Evolutionary conservation across 2,329 filamentous ascomycete genomes (phyloP).

Genomic region (Metarhizium anisopliae): DNA sequence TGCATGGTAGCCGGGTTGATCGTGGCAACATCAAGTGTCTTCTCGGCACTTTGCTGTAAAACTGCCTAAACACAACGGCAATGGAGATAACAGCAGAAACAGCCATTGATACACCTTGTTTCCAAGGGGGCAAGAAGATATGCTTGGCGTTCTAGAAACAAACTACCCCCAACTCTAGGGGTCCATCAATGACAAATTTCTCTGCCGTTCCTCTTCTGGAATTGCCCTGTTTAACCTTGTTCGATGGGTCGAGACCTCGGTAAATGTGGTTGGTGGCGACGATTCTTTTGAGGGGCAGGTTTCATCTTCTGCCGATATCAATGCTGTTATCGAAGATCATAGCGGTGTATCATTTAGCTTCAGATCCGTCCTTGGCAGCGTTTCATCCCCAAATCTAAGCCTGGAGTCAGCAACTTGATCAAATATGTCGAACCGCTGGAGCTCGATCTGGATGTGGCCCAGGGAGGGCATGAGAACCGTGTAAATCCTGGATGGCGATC

Average conservation of each 20-base stretch:
- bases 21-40: background rate
- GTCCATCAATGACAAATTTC: background rate
- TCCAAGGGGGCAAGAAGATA: background rate
- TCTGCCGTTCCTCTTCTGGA: background rate
- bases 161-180: background rate
- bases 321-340: background rate
- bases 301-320: background rate
- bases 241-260: background rate
- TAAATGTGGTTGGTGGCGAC: background rate
- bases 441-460: background rate
- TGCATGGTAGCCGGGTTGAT: background rate
- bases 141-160: background rate
- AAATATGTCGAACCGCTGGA: background rate
- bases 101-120: background rate
- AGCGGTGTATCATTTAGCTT: background rate
- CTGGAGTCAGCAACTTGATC: background rate
- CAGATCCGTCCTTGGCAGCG: background rate
- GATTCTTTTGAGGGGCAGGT: background rate
- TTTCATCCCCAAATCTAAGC: too few relatives aligned
- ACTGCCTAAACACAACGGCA: background rate
- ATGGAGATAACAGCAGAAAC: background rate
- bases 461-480: background rate
- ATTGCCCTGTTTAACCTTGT: background rate
- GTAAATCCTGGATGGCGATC: background rate
- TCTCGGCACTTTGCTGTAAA: background rate